These are phyloP conservation scores for Phialemonium atrogriseum DNA, from an alignment of 2,329 filamentous ascomycete genomes.

Conservation along the genomic window DNA sequence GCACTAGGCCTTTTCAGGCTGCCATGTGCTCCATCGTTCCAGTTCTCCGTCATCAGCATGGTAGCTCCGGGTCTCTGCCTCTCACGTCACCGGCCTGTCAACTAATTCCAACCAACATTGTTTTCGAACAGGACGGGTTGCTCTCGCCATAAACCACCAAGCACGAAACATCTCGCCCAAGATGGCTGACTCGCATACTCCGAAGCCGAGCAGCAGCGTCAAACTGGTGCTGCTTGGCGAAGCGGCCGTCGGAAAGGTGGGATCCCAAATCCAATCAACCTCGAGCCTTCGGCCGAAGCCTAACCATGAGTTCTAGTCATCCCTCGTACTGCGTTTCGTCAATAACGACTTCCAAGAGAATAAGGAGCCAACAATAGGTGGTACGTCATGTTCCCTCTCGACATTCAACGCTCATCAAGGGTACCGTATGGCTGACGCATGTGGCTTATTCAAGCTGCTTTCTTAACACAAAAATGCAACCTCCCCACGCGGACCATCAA, in stretches of 20 bases:
- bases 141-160: too few species aligned
- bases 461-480: conserved; percentile 97
- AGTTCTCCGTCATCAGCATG: too few species aligned
- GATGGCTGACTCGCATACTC: conserved; percentile 69
- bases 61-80: too few species aligned
- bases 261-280: too few species aligned
- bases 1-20: too few species aligned
- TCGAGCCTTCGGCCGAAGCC: neutral
- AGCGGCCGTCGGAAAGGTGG: conserved; percentile 95
- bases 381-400: conserved; percentile 39
- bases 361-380: conserved; percentile 98
- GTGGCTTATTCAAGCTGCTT: conserved; percentile 59
- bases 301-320: conserved; percentile 57
- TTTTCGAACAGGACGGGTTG: too few species aligned
- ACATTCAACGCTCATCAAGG: neutral
- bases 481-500: conserved; percentile 87
- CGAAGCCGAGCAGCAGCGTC: conserved; percentile 98
- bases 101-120: too few species aligned
- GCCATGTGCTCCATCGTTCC: too few species aligned
- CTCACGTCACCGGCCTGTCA: too few species aligned
- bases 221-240: conserved; percentile 97
- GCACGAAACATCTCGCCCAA: too few species aligned
- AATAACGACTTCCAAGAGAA: conserved; percentile 99
- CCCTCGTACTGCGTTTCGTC: conserved; percentile 93
- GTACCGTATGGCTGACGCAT: conserved; percentile 4